A percentile compares a stretch with the other conserved stretches of the same genome.
Evolutionary conservation across 352 stramenopile genomes (phyloP).

Genomic region (Pythium phragmiticola): DNA sequence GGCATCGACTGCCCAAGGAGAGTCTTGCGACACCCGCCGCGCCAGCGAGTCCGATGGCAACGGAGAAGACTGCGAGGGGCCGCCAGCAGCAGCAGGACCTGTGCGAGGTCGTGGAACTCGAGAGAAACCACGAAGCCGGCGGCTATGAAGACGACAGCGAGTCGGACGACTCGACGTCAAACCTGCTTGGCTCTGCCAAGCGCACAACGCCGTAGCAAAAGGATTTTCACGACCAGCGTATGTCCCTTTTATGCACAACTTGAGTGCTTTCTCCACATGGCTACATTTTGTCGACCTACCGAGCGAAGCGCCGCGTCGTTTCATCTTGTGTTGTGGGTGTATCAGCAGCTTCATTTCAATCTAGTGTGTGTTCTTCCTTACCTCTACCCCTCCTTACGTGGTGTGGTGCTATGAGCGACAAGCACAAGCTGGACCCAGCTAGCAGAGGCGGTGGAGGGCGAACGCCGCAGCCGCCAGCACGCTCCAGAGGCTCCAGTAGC

Average conservation of each 20-base stretch:
- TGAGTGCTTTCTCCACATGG: neutral
- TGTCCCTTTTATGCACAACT: slow-evolving; percentile 2
- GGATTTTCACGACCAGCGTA: neutral
- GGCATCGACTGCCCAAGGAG: slow-evolving; percentile 13
- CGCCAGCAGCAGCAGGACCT: neutral
- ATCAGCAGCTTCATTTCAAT: too few species aligned
- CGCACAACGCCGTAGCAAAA: neutral
- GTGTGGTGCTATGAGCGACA: neutral
- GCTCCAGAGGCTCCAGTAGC: neutral
- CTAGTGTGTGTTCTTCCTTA: too few species aligned
- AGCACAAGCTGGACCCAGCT: slow-evolving; percentile 5
- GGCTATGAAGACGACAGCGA: slow-evolving; percentile 4
- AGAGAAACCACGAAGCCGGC: neutral
- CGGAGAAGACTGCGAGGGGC: neutral
- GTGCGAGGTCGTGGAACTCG: neutral
- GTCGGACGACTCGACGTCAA: slow-evolving; percentile 5
- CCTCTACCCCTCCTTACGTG: neutral
- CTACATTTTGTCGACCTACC: neutral
- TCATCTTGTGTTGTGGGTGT: neutral
- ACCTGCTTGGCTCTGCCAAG: neutral
- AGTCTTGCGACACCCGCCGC: slow-evolving; percentile 1
- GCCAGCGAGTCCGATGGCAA: neutral
- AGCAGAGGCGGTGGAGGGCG: neutral
- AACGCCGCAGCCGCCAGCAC: slow-evolving; percentile 20
- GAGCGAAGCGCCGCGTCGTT: slow-evolving; percentile 7